Evolutionary conservation across 352 stramenopile genomes (phyloP).

Genomic region (Phytophthora capsici): DNA sequence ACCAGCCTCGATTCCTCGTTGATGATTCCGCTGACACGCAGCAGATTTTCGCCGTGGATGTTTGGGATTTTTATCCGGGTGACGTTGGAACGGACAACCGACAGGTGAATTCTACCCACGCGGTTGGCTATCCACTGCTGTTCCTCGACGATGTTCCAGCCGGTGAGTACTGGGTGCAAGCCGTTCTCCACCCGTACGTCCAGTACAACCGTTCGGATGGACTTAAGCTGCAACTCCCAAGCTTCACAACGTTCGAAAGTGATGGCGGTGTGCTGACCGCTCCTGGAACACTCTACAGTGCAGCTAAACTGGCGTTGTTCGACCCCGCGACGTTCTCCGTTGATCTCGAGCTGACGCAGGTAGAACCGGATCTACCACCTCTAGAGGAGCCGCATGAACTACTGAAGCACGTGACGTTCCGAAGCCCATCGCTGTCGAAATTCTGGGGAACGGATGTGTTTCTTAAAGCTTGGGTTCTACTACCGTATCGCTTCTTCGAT

Average conservation of each 20-base stretch:
- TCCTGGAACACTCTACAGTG: slow-evolving; percentile 68
- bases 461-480: slow-evolving; percentile 74
- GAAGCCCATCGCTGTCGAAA: slow-evolving; percentile 57
- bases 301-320: slow-evolving; percentile 55
- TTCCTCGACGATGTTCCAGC: slow-evolving; percentile 49
- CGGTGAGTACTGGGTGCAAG: slow-evolving; percentile 71
- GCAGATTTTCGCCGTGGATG: slow-evolving; percentile 69
- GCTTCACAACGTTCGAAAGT: slow-evolving; percentile 65
- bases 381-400: slow-evolving; percentile 56
- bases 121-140: slow-evolving; percentile 53
- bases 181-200: slow-evolving; percentile 66
- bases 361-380: slow-evolving; percentile 42
- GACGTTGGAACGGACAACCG: slow-evolving; percentile 37
- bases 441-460: slow-evolving; percentile 79
- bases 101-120: slow-evolving; percentile 51
- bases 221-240: slow-evolving; percentile 48
- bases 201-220: slow-evolving; percentile 70
- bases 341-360: slow-evolving; percentile 55
- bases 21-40: slow-evolving; percentile 54
- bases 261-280: slow-evolving; percentile 58
- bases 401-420: slow-evolving; percentile 74
- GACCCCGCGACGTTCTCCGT: slow-evolving; percentile 38
- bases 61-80: slow-evolving; percentile 51
- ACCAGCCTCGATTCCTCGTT: slow-evolving; percentile 65
- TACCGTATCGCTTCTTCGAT: slow-evolving; percentile 76